Conservation (phyloP, 2,329 filamentous ascomycete genomes). For the Aspergillus versicolor region DNA sequence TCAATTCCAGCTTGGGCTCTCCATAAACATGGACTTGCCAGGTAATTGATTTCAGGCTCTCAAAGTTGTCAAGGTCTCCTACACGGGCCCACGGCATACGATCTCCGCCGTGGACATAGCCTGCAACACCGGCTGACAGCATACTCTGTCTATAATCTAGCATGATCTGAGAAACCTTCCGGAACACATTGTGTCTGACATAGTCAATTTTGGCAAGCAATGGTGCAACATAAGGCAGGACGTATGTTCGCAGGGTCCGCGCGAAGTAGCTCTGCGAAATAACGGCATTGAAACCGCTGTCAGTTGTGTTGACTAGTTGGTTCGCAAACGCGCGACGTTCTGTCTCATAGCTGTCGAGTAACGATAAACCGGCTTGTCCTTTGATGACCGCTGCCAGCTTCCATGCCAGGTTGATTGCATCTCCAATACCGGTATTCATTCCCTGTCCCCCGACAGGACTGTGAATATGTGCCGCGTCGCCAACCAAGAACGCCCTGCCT, state of each 20-base stretch:
- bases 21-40: conserved; percentile 38
- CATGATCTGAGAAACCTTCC: conserved; percentile 43
- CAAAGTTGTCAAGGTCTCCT: conserved; percentile 27
- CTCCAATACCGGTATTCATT: conserved; percentile 58
- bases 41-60: conserved; percentile 21
- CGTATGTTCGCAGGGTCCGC: conserved; percentile 38
- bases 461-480: conserved; percentile 60
- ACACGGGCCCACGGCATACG: conserved; percentile 40
- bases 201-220: conserved; percentile 21
- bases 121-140: conserved; percentile 36
- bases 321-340: conserved; percentile 51
- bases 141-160: conserved; percentile 45
- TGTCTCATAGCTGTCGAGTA: conserved; percentile 50
- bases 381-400: conserved; percentile 51
- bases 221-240: conserved; percentile 39
- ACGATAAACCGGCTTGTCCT: conserved; percentile 34
- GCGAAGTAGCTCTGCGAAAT: conserved; percentile 42
- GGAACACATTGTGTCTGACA: conserved; percentile 27
- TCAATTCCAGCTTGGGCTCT: conserved; percentile 10
- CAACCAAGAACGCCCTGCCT: conserved; percentile 54
- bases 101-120: conserved; percentile 48
- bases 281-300: conserved; percentile 42
- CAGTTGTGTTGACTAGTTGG: conserved; percentile 44
- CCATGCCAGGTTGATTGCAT: conserved; percentile 57
- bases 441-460: conserved; percentile 57